Evolutionary conservation across 129 eudicot species (phyloP).

Genomic region (Deinandra increscens): DNA sequence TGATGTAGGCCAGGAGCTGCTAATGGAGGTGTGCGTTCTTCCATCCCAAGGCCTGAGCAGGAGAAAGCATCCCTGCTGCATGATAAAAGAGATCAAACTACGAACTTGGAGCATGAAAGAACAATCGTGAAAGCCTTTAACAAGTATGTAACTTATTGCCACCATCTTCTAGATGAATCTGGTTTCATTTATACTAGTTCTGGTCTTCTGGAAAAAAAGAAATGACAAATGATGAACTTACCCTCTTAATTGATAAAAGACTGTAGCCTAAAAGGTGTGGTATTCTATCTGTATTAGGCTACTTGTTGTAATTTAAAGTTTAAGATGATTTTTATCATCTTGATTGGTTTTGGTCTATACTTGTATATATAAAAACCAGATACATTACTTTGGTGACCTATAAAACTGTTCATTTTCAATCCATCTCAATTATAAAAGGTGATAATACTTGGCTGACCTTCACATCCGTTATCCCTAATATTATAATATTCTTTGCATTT

Average conservation of each 20-base stretch:
- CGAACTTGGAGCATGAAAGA: conserved; percentile 60
- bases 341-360: not conserved
- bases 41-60: conserved; percentile 54
- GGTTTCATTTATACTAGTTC: not conserved
- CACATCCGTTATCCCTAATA: not conserved
- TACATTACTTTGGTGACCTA: not conserved
- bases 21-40: conserved; percentile 57
- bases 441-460: not conserved
- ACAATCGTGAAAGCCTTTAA: conserved; percentile 47
- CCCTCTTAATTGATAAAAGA: not conserved
- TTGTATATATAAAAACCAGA: not conserved
- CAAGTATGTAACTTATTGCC: conserved; percentile 49
- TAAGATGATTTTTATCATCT: not conserved
- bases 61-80: conserved; percentile 48
- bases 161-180: not conserved
- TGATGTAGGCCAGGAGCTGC: conserved; percentile 49
- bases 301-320: not conserved
- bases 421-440: not conserved
- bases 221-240: not conserved
- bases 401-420: too few species aligned
- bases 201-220: not conserved
- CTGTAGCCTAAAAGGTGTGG: too few species aligned
- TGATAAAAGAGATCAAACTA: conserved; percentile 54
- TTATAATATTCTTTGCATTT: conserved; percentile 1
- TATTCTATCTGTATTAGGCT: too few species aligned